phyloP scores from a whole-genome alignment of 768 basidiomycete genomes.

The Tylopilus plumbeoviolaceoides region DNA sequence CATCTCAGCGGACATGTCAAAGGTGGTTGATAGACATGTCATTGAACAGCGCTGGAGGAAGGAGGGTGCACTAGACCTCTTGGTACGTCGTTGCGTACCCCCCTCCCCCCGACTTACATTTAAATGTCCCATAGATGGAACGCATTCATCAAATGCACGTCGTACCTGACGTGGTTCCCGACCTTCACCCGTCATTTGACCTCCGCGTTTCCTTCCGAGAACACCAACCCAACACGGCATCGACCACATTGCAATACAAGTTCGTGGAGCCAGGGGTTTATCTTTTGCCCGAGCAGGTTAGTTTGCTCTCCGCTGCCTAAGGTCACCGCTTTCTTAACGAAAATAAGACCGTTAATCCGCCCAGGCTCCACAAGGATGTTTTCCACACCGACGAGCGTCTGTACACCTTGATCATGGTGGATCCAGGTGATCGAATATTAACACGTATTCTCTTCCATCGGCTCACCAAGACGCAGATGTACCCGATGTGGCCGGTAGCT shows the following conservation, averaged over 20 bases:
- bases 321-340: not conserved
- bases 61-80: constrained; percentile 75
- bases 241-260: constrained; percentile 23
- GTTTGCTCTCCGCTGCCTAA: constrained; percentile 10
- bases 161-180: constrained; percentile 79
- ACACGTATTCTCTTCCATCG: not conserved
- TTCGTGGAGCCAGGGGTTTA: constrained; percentile 70
- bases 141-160: constrained; percentile 89
- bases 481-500: constrained; percentile 62
- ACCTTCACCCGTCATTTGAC: constrained; percentile 69
- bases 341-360: constrained; percentile 57
- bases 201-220: constrained; percentile 60
- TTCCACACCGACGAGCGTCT: constrained; percentile 78
- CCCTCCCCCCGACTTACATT: not conserved
- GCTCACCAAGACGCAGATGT: constrained; percentile 52
- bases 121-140: constrained; percentile 63
- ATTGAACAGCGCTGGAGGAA: constrained; percentile 83
- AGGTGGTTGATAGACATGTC: constrained; percentile 71
- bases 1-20: constrained; percentile 58
- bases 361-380: constrained; percentile 65
- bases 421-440: constrained; percentile 59
- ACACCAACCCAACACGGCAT: constrained; percentile 16
- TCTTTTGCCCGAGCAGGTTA: constrained; percentile 63
- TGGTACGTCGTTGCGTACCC: constrained; percentile 41
- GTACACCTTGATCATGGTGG: constrained; percentile 88